phyloP scores from a whole-genome alignment of 176 grass and related monocot genomes.

The Tillandsia leiboldiana region DNA sequence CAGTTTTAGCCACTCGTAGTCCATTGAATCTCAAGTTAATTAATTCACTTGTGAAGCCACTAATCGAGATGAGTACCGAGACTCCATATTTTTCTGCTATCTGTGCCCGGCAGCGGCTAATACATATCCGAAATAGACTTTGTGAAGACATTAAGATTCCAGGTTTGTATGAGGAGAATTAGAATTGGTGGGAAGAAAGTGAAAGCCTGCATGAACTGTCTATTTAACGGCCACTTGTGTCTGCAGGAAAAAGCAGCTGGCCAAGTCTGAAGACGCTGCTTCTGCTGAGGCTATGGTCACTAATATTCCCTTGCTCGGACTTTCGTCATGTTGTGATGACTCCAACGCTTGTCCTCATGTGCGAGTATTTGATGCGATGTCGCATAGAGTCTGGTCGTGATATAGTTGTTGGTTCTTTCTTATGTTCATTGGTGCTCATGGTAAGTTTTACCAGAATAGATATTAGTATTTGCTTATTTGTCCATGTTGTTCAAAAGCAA shows the following conservation, averaged over 20 bases:
- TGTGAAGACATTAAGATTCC: slow-evolving; percentile 74
- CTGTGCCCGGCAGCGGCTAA: slow-evolving; percentile 76
- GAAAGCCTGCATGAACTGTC: slow-evolving; percentile 1
- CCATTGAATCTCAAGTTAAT: slow-evolving; percentile 68
- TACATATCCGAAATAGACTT: slow-evolving; percentile 45
- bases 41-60: slow-evolving; percentile 75
- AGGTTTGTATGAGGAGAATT: slow-evolving; percentile 39
- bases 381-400: slow-evolving; percentile 71
- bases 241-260: slow-evolving; percentile 75
- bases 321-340: slow-evolving; percentile 83
- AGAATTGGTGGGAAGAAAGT: slow-evolving; percentile 16
- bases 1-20: slow-evolving; percentile 55
- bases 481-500: neutral
- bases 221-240: slow-evolving; percentile 11
- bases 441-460: slow-evolving; percentile 17
- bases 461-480: neutral
- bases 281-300: slow-evolving; percentile 86
- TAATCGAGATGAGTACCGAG: slow-evolving; percentile 89
- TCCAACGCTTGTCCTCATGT: slow-evolving; percentile 74
- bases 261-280: slow-evolving; percentile 81
- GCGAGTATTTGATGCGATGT: slow-evolving; percentile 86
- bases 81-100: slow-evolving; percentile 96
- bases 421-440: slow-evolving; percentile 80
- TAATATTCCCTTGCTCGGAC: slow-evolving; percentile 83
- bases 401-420: slow-evolving; percentile 77